These are phyloP conservation scores for Alternaria gaisen DNA, from an alignment of 2,329 filamentous ascomycete genomes.

Conservation along the genomic window DNA sequence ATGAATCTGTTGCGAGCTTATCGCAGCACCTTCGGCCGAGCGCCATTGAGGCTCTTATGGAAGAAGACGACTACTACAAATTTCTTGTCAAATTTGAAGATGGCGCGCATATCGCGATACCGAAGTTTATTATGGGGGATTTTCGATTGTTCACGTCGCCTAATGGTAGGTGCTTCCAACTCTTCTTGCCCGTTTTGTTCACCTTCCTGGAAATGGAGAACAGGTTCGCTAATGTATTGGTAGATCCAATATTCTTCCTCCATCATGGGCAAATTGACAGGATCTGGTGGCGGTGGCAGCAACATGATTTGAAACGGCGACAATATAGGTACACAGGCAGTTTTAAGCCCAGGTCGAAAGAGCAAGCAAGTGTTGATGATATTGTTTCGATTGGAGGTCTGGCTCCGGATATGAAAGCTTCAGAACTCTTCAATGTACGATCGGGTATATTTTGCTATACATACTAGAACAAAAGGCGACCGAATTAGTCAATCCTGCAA, in stretches of 20 bases:
- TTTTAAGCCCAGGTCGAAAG: neutral
- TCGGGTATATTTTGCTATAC: constrained; percentile 4
- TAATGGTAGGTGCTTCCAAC: constrained; percentile 20
- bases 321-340: neutral
- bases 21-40: neutral
- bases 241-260: constrained; percentile 43
- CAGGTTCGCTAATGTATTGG: neutral
- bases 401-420: neutral
- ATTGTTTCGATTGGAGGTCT: constrained; percentile 3
- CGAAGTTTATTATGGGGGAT: constrained; percentile 35
- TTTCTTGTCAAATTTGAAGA: constrained; percentile 33
- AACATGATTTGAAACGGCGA: neutral
- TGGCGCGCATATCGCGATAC: constrained; percentile 41
- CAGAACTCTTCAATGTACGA: neutral
- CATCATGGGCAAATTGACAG: constrained; percentile 44
- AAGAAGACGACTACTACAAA: constrained; percentile 18
- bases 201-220: too few species aligned
- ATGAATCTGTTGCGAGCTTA: neutral
- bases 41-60: neutral
- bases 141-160: constrained; percentile 39
- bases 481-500: neutral
- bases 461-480: neutral
- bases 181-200: too few species aligned
- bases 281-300: constrained; percentile 44
- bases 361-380: neutral